These are phyloP conservation scores for Wickerhamomyces queroliae DNA, from an alignment of 805 yeast genomes.

Conservation along the genomic window DNA sequence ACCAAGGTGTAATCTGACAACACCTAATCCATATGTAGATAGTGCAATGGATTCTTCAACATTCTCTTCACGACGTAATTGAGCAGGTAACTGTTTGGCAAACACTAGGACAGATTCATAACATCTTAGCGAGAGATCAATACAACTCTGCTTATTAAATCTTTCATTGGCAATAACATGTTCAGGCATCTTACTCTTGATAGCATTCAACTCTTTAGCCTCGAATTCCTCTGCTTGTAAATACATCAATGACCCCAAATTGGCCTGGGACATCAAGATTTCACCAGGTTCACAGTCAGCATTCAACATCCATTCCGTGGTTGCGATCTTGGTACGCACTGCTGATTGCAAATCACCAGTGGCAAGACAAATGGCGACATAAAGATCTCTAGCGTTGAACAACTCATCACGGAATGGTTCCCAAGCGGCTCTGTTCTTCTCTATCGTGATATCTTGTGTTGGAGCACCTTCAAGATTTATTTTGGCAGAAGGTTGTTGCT, in stretches of 20 bases:
- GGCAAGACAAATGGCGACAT: slow-evolving; percentile 64
- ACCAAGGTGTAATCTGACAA: slow-evolving; percentile 57
- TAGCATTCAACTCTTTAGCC: slow-evolving; percentile 33
- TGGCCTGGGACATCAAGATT: slow-evolving; percentile 58
- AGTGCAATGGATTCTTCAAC: slow-evolving; percentile 68
- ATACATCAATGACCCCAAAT: slow-evolving; percentile 64
- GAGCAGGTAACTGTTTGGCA: slow-evolving; percentile 33
- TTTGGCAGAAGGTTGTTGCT: neutral
- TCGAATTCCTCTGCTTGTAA: slow-evolving; percentile 62
- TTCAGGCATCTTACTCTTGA: slow-evolving; percentile 21
- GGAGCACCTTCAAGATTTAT: too few relatives aligned
- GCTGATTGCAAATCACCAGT: slow-evolving; percentile 65
- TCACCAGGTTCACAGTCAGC: slow-evolving; percentile 66
- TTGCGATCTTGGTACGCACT: slow-evolving; percentile 50
- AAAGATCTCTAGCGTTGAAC: slow-evolving; percentile 70
- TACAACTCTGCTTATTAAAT: slow-evolving; percentile 23
- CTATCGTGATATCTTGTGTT: slow-evolving; percentile 21
- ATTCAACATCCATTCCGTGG: slow-evolving; percentile 68
- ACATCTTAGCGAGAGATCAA: slow-evolving; percentile 30
- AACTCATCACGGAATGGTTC: slow-evolving; percentile 73
- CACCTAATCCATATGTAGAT: slow-evolving; percentile 83
- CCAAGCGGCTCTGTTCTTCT: slow-evolving; percentile 49
- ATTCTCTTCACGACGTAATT: slow-evolving; percentile 29
- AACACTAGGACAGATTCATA: slow-evolving; percentile 38
- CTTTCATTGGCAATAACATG: slow-evolving; percentile 16